Evolutionary conservation across 371 early-diverging fungal genomes (phyloP), one percentile per base, ranked within the genome.

Genomic region (Mucor plumbeus): DNA sequence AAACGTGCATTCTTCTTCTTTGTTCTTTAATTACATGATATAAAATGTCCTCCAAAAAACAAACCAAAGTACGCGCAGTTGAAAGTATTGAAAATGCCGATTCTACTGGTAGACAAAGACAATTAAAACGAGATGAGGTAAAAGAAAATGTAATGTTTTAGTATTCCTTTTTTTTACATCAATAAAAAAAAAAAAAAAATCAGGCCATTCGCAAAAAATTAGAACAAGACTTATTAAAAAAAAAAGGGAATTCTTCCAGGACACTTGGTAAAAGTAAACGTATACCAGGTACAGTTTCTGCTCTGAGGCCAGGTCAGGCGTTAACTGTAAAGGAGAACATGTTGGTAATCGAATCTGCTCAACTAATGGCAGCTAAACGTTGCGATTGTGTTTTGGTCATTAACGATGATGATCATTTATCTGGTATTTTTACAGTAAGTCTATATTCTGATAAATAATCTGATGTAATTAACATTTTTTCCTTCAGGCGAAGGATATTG

Each of bases 301-400:
- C 96, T 7, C 82, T 98, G 60, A 87, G 90, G 35, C 97, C 92
- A 17, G 86, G 92, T 0, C 90, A 91, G 40, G 96, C 98, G 11
- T 83, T 98, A 68, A 97, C 95, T 5, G 93, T 96, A 56, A 87
- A 91, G 59, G 95, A 97, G 59, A 88, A 88, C 14, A 90, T 95
- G 71, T 84, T 91, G 34, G 94, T 97, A 39, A 88, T 93, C 44
- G 96, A 97, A 75, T 96, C 96, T 0, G 93, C 98, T 19, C 97
- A 95, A 79, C 85, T 96, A 48, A 97, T 98, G 98, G 96, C 99
- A n/a, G 98, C 98, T 39, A 97, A 96, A 78, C 86, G 97, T n/a
- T 90, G 93, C 17, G 97, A 98, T 77, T 95, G 96, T 71, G 94
- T 92, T 61, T 82, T 97, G 11, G 95, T 95, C 15, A 93, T 96